Evolutionary conservation across 768 basidiomycete genomes (phyloP), one percentile per base, ranked within the genome.

Genomic region (Agrocybe pediades): DNA sequence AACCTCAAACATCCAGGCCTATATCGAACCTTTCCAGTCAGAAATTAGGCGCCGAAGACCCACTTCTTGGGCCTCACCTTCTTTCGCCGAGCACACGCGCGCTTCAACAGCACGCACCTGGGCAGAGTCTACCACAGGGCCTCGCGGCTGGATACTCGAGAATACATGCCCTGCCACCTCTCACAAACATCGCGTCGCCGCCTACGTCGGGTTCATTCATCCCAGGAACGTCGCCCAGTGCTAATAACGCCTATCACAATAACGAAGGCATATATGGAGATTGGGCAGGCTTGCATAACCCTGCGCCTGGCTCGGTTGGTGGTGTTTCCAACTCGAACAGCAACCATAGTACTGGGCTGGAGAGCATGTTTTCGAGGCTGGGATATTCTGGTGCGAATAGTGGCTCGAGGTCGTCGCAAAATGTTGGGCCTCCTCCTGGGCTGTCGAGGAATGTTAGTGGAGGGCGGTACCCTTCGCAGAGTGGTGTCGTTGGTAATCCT

Each of bases 141-240:
- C 81, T 98, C 24, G 95, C 94, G 0, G 92, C 92, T 0, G 95
- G 94, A 0, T 87, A 94, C 65, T 94, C 91, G 24, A 80, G 94
- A 53, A 87, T 98, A 53, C 95, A 98, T 61, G 88, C 94, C 1
- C 73, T 80, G 9, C 80, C 80, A 3, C 78, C 78, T 2, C 65
- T 73, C 25, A 65, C 70, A 1, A 68, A 66, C 48, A 51, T 74
- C 17, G 70, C 68, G 2, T 74, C 76, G 53, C 56, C 59, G 6
- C 54, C 60, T 41, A 52, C 51, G 0, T 46, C 53, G 4, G 55
- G 53, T 20, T 55, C 53, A 21, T 59, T 55, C 54, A 27, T 41
- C 24, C 46, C 57, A 25, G 54, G 54, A 3, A 47, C 59, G 17
- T 57, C 62, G 21, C 59, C 61, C 16, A 49, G 52, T n/a, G 55